These are phyloP conservation scores for Thielaviopsis punctulata DNA, from an alignment of 2,329 filamentous ascomycete genomes.

Conservation along the genomic window DNA sequence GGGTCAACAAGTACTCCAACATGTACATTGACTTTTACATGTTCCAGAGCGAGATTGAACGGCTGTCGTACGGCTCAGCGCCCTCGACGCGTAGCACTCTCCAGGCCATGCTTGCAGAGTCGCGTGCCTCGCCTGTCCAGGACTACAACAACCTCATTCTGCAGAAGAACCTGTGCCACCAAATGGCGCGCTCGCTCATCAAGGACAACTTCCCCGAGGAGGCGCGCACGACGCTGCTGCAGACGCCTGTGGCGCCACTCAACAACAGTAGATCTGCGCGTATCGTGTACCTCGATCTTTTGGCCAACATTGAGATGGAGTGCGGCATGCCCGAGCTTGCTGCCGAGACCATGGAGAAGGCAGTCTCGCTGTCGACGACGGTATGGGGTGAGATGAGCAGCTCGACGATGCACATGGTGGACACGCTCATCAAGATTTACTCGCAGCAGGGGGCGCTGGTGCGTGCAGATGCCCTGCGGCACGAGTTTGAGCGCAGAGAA, in stretches of 20 bases:
- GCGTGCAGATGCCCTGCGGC: slow-evolving; percentile 1
- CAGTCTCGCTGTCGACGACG: slow-evolving; percentile 4
- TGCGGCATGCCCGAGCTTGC: slow-evolving; percentile 6
- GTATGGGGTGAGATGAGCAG: slow-evolving; percentile 9
- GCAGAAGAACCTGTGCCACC: slow-evolving; percentile 9
- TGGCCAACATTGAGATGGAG: slow-evolving; percentile 9
- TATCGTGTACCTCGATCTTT: slow-evolving; percentile 10
- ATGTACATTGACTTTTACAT: slow-evolving; percentile 11
- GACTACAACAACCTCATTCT: slow-evolving; percentile 7
- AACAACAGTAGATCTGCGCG: slow-evolving; percentile 9
- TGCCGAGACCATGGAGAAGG: slow-evolving; percentile 10
- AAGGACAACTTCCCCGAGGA: slow-evolving; percentile 10
- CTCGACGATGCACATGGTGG: slow-evolving; percentile 10
- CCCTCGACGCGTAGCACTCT: slow-evolving; percentile 7
- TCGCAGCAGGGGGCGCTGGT: slow-evolving; percentile 7
- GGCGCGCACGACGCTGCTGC: slow-evolving; percentile 4
- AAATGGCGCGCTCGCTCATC: slow-evolving; percentile 9
- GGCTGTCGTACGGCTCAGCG: slow-evolving; percentile 7
- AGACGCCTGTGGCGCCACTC: slow-evolving; percentile 6
- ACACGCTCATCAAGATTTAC: slow-evolving; percentile 11
- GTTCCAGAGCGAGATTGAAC: slow-evolving; percentile 11
- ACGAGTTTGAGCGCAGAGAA: slow-evolving; percentile 4
- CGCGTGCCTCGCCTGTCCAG: neutral
- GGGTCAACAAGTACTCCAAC: slow-evolving; percentile 3
- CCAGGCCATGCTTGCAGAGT: slow-evolving; percentile 4